Conservation (phyloP, 73 alveolate species). For the Paramecium biaurelia region DNA sequence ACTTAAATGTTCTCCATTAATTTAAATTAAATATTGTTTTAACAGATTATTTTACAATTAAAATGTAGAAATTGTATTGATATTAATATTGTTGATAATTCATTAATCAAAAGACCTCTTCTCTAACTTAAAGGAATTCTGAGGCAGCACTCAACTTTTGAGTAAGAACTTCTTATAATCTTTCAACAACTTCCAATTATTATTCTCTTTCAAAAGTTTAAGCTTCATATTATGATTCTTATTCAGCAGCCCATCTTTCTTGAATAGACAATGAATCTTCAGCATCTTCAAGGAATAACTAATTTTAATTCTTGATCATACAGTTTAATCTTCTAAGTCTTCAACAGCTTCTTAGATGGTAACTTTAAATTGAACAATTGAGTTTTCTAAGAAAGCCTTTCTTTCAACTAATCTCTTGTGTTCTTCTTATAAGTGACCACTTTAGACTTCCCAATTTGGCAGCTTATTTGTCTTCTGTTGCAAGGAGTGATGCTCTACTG, state of each 20-base stretch:
- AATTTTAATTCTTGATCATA: neutral
- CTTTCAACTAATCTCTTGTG: conserved; percentile 53
- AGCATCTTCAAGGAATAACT: conserved; percentile 63
- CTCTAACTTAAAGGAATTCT: conserved; percentile 11
- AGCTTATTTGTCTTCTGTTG: conserved; percentile 46
- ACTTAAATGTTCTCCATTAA: conserved; percentile 33
- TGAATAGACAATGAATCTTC: conserved; percentile 47
- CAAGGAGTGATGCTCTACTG: conserved; percentile 45
- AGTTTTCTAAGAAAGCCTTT: conserved; percentile 48
- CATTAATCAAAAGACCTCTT: conserved; percentile 16
- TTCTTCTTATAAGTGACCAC: conserved; percentile 36
- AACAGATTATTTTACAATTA: neutral
- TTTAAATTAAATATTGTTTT: neutral
- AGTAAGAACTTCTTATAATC: conserved; percentile 10
- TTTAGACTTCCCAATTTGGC: conserved; percentile 25
- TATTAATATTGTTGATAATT: neutral
- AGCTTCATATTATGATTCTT: conserved; percentile 22
- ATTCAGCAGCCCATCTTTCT: conserved; percentile 56
- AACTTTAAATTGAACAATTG: conserved; percentile 31
- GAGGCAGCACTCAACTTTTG: neutral
- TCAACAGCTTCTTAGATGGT: conserved; percentile 59
- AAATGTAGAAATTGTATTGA: neutral
- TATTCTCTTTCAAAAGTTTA: conserved; percentile 40
- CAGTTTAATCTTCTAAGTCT: conserved; percentile 57
- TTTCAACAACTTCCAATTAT: conserved; percentile 12